phyloP scores from a whole-genome alignment of 768 basidiomycete species.

The Collybia sordida region DNA sequence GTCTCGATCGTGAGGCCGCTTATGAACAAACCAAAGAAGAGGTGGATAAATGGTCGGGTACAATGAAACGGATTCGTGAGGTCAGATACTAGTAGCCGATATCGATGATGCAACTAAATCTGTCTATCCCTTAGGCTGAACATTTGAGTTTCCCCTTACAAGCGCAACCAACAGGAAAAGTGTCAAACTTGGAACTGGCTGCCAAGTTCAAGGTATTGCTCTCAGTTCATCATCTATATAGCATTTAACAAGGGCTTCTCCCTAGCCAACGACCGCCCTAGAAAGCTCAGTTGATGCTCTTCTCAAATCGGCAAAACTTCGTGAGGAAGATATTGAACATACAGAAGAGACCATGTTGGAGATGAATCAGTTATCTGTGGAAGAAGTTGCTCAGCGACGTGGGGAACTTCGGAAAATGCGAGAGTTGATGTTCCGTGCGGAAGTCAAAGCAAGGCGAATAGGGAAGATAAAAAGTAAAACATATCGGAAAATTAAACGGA shows the following conservation, averaged over 20 bases:
- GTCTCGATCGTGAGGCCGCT: conserved; percentile 89
- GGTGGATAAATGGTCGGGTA: conserved; percentile 89
- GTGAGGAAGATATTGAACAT: conserved; percentile 74
- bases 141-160: conserved; percentile 87
- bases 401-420: conserved; percentile 85
- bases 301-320: conserved; percentile 77
- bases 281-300: conserved; percentile 85
- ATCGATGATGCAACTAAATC: neutral
- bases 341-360: conserved; percentile 74
- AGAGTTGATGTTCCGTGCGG: conserved; percentile 91
- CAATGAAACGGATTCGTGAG: conserved; percentile 91
- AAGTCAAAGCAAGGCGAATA: conserved; percentile 84
- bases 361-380: conserved; percentile 78
- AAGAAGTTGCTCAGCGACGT: conserved; percentile 82
- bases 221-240: neutral
- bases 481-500: conserved; percentile 82
- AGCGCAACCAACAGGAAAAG: conserved; percentile 48
- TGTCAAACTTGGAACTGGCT: conserved; percentile 72
- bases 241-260: neutral
- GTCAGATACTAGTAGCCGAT: conserved; percentile 32
- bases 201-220: conserved; percentile 79
- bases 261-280: conserved; percentile 77
- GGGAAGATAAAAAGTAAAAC: conserved; percentile 96
- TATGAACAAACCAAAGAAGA: conserved; percentile 93
- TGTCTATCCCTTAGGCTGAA: conserved; percentile 56